Evolutionary conservation across 345 rosid genomes (phyloP).

Genomic region (Syzygium oleosum): DNA sequence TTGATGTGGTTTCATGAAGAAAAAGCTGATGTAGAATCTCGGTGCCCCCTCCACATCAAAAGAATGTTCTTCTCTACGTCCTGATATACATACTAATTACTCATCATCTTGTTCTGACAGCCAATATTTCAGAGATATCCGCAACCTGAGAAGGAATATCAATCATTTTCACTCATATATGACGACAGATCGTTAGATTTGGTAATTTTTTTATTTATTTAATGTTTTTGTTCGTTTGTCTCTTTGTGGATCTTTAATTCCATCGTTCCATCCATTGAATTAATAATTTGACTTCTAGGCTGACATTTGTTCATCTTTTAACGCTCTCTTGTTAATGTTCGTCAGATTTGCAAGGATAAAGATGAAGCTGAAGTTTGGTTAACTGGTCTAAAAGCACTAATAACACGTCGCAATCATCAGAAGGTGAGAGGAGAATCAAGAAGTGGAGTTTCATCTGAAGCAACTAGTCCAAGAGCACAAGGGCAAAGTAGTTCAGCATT

Average conservation of each 20-base stretch:
- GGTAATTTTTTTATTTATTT: conserved; percentile 28
- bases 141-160: conserved; percentile 81
- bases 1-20: not conserved
- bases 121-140: conserved; percentile 77
- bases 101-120: conserved; percentile 20
- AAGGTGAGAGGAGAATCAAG: conserved; percentile 54
- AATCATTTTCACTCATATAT: conserved; percentile 74
- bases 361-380: conserved; percentile 88
- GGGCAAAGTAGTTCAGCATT: conserved; percentile 64
- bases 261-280: not conserved
- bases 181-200: conserved; percentile 62
- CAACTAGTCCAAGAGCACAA: conserved; percentile 61
- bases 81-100: not conserved
- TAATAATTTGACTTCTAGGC: not conserved
- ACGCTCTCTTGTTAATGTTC: not conserved
- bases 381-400: conserved; percentile 64
- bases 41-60: not conserved
- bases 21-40: not conserved
- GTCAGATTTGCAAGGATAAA: conserved; percentile 75
- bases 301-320: too few species aligned
- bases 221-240: not conserved
- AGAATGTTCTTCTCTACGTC: not conserved
- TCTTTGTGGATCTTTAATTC: not conserved
- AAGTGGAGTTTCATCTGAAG: conserved; percentile 68
- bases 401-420: conserved; percentile 44